phyloP scores from a whole-genome alignment of 495 filamentous ascomycete species.

The Aspergillus coremiiformis region DNA sequence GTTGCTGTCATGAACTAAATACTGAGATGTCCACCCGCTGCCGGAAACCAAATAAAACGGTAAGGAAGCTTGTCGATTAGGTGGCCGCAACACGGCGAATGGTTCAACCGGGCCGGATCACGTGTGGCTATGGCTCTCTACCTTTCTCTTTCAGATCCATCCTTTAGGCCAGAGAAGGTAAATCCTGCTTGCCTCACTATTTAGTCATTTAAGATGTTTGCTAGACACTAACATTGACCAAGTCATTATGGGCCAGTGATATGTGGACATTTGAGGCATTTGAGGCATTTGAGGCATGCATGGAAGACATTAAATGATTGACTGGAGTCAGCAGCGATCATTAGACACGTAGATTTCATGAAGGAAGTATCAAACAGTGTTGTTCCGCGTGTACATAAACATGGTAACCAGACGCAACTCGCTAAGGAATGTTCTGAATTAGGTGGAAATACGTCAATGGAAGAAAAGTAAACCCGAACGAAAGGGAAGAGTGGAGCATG shows the following conservation, averaged over 20 bases:
- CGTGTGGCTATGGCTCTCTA: neutral
- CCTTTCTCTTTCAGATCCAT: no score
- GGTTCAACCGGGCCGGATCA: neutral
- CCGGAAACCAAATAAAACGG: neutral
- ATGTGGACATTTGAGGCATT: neutral
- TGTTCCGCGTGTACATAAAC: neutral
- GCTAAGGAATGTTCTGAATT: neutral
- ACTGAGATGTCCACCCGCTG: neutral
- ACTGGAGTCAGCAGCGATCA: neutral
- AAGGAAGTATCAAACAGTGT: neutral
- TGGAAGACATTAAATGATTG: neutral
- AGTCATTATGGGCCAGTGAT: neutral
- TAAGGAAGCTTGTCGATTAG: neutral
- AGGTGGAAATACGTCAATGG: neutral
- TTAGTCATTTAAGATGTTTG: neutral
- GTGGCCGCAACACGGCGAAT: constrained; percentile 2
- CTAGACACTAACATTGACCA: neutral
- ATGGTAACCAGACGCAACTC: neutral
- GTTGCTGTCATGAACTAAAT: neutral
- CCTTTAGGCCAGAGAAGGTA: no score
- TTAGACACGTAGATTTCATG: neutral
- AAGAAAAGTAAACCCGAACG: neutral
- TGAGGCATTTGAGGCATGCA: neutral
- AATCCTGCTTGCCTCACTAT: no score
- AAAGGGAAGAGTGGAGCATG: neutral